These are phyloP conservation scores for Phalaenopsis equestris DNA, from an alignment of 106 monocot species.

Conservation along the genomic window DNA sequence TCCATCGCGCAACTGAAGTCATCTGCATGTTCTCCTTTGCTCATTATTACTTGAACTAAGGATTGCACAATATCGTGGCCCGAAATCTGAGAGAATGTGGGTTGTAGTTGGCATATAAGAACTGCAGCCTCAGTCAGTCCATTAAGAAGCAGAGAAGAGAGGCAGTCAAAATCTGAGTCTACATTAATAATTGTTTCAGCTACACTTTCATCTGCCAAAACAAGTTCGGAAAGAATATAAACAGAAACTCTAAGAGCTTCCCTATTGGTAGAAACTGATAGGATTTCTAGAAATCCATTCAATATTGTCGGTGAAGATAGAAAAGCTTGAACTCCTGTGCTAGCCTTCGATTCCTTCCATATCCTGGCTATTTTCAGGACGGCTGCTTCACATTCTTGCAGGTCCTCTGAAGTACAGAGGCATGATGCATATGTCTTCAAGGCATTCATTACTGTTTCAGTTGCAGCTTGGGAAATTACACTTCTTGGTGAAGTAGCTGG, in stretches of 20 bases:
- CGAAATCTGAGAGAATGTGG: conserved; percentile 32
- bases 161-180: conserved; percentile 31
- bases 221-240: conserved; percentile 31
- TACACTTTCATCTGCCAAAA: conserved; percentile 26
- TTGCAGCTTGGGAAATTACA: conserved; percentile 45
- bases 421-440: conserved; percentile 31
- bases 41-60: conserved; percentile 33
- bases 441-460: conserved; percentile 26
- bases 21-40: conserved; percentile 16
- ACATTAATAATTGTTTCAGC: conserved; percentile 19
- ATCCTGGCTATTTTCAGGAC: conserved; percentile 26
- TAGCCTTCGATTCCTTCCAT: conserved; percentile 30
- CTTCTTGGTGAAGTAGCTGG: conserved; percentile 31
- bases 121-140: conserved; percentile 34
- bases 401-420: conserved; percentile 49
- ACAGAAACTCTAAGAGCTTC: conserved; percentile 30
- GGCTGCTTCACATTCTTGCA: conserved; percentile 48
- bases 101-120: conserved; percentile 31
- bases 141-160: conserved; percentile 31
- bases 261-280: conserved; percentile 36
- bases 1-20: conserved; percentile 26
- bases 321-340: conserved; percentile 18
- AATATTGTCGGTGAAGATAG: conserved; percentile 26
- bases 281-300: conserved; percentile 43
- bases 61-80: conserved; percentile 25